Evolutionary conservation across 2,329 filamentous ascomycete genomes (phyloP).

Genomic region (Metarhizium sp.): DNA sequence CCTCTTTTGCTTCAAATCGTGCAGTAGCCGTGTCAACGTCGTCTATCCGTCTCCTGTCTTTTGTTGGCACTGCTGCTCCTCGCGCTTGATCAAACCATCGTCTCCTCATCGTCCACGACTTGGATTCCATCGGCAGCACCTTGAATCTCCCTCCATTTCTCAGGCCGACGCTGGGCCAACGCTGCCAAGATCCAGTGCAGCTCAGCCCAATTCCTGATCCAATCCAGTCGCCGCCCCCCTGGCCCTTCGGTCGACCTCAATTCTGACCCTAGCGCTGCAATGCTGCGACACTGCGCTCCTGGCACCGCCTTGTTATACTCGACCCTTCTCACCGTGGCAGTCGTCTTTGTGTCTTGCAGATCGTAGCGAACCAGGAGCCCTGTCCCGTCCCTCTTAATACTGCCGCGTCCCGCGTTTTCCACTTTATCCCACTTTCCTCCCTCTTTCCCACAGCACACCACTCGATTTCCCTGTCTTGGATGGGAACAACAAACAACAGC

Average conservation of each 20-base stretch:
- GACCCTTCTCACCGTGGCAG: not conserved
- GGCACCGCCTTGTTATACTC: not conserved
- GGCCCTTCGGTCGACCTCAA: not conserved
- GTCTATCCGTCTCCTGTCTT: too few relatives aligned
- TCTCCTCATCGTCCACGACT: too few relatives aligned
- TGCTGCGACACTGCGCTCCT: not conserved
- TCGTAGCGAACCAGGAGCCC: too few relatives aligned
- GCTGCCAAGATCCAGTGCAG: too few relatives aligned
- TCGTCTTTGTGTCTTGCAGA: not conserved
- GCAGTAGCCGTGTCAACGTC: too few relatives aligned
- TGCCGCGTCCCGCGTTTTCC: conserved; percentile 2
- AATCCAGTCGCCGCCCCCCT: not conserved
- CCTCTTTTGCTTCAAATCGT: too few relatives aligned
- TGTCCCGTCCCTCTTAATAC: not conserved
- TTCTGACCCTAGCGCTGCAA: not conserved
- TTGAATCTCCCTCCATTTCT: too few relatives aligned
- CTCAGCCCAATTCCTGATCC: too few relatives aligned
- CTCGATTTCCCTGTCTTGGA: not conserved
- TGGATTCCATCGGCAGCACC: too few relatives aligned
- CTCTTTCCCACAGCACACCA: not conserved
- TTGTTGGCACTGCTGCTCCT: too few relatives aligned
- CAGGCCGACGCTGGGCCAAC: too few relatives aligned
- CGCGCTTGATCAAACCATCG: too few relatives aligned
- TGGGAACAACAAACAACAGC: conserved; percentile 1
- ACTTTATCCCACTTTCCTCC: not conserved